phyloP scores from a whole-genome alignment of 2,329 filamentous ascomycete genomes.

The Penicillium psychrosexuale region DNA sequence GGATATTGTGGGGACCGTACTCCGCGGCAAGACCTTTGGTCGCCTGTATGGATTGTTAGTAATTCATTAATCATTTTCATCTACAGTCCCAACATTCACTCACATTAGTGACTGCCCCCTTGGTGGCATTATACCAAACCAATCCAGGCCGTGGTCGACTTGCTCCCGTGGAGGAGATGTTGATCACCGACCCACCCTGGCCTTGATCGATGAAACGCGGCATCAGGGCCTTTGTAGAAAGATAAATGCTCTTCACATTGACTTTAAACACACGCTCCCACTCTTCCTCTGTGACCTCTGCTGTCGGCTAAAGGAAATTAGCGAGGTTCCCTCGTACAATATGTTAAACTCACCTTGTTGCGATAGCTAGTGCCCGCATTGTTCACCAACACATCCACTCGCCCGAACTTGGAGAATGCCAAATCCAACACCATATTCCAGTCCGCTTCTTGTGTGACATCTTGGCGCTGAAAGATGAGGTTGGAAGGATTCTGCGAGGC shows the following conservation, averaged over 20 bases:
- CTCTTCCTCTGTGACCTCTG: conserved; percentile 43
- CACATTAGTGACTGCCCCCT: conserved; percentile 46
- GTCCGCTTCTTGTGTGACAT: conserved; percentile 35
- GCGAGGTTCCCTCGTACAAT: not conserved
- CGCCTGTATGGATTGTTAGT: conserved; percentile 40
- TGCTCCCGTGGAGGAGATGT: conserved; percentile 46
- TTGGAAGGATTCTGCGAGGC: conserved; percentile 29
- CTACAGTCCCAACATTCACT: conserved; percentile 2
- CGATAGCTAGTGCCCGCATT: conserved; percentile 46
- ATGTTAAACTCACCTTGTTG: conserved; percentile 35
- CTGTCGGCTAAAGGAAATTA: conserved; percentile 31
- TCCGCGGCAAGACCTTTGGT: conserved; percentile 69
- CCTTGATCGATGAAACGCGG: conserved; percentile 40
- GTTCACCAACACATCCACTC: conserved; percentile 47
- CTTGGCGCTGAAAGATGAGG: conserved; percentile 34
- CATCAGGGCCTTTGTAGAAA: conserved; percentile 35
- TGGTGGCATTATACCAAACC: conserved; percentile 48
- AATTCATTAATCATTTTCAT: not conserved
- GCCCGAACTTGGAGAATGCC: conserved; percentile 31
- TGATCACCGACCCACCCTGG: conserved; percentile 44
- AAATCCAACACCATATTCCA: conserved; percentile 35
- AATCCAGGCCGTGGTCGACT: conserved; percentile 43
- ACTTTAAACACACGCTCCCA: conserved; percentile 46
- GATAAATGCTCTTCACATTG: conserved; percentile 45
- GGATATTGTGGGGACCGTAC: conserved; percentile 68